Base-by-base conservation (phyloP, 2,329 filamentous ascomycete genomes). In the Alternaria incomplexa region DNA sequence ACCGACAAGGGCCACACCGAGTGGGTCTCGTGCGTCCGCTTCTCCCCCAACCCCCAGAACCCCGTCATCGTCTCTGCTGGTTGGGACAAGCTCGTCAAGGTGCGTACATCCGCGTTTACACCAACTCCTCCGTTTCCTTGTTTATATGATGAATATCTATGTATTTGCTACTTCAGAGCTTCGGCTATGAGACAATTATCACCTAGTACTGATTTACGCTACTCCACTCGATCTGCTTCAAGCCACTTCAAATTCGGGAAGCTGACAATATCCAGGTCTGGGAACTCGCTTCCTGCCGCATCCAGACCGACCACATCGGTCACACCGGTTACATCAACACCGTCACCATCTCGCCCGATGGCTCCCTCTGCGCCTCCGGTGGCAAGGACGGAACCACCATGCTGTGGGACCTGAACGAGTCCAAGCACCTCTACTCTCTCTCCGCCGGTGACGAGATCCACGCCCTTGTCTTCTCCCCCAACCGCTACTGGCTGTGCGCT, bases 101-200 rank as follows among this genome's bases (percentile, higher is more conserved):
- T 99, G 87, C 80, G 94, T 89, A 69, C 55, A 67, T 53, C 36
- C 12, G 6, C 10, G n/a, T 47, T 25, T 48, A 52, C 47, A 26
- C 22, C 25, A 11, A 11, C 13, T 30, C 51, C 23, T 12, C n/a
- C 25, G 22, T 12, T 54, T 32, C 50, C 56, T n/a, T 48, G 6
- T 62, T 86, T 86, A 89, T 82, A 96, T 93, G 95, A 98, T 98
- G 95, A 88, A 91, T 89, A 91, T 88, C 83, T 84, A 83, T 93
- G 94, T 98, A 98, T 98, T 98, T 98, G 96, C 96, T 98, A 98
- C 96, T 99, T 98, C 95, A 97, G 96, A 99, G 93, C 93, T 89
- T 85, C 84, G 89, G 94, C 93, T 84, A 97, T 98, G 96, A 99
- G 95, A 99, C 93, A 90, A 96, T 85, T 88, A 89, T 91, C 91